Conservation (phyloP, 768 basidiomycete species). For the Collybia sp. region DNA sequence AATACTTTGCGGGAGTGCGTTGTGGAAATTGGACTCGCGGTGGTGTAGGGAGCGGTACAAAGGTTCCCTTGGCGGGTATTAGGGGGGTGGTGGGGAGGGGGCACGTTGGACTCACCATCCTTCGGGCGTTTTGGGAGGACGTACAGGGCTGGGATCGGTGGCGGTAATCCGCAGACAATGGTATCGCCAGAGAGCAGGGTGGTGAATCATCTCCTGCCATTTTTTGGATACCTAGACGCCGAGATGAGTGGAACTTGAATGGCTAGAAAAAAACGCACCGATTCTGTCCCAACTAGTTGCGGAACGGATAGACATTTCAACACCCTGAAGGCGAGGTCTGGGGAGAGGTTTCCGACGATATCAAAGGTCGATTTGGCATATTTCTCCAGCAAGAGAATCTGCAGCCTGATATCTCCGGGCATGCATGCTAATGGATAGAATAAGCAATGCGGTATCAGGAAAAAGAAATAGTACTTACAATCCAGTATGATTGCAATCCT, state of each 20-base stretch:
- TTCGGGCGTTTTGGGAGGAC: constrained; percentile 55
- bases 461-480: constrained; percentile 29
- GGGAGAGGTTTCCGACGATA: constrained; percentile 67
- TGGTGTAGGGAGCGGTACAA: constrained; percentile 80
- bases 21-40: constrained; percentile 79
- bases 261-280: constrained; percentile 34
- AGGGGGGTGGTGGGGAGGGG: background rate
- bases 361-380: constrained; percentile 83
- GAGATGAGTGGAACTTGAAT: constrained; percentile 40
- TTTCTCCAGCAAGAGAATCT: constrained; percentile 81
- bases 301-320: constrained; percentile 49
- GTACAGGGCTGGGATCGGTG: constrained; percentile 64
- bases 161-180: constrained; percentile 72
- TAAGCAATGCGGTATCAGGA: background rate
- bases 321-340: constrained; percentile 59
- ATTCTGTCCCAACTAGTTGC: constrained; percentile 57
- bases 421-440: constrained; percentile 49
- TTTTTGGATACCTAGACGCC: constrained; percentile 34
- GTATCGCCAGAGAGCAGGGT: constrained; percentile 73
- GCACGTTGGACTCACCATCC: constrained; percentile 55
- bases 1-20: constrained; percentile 71
- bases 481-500: constrained; percentile 63
- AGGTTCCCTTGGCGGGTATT: constrained; percentile 34
- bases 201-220: constrained; percentile 43
- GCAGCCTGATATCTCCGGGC: constrained; percentile 81